phyloP scores from a whole-genome alignment of 805 yeast species.

The Dipodascus geniculatus region DNA sequence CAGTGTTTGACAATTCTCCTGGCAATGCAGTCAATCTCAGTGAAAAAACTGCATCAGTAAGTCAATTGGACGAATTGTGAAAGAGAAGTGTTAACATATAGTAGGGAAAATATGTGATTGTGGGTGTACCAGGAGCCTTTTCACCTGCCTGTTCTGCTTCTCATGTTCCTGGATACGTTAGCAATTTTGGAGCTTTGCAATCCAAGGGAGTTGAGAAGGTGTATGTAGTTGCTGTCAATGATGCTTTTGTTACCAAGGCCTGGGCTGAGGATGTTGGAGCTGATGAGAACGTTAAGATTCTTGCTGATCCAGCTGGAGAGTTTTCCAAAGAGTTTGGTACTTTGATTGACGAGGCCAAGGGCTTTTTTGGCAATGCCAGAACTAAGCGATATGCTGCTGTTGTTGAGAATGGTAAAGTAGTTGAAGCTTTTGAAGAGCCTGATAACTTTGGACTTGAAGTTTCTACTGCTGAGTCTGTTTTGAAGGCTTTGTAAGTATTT shows the following conservation, averaged over 20 bases:
- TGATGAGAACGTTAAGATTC: constrained; percentile 34
- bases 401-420: constrained; percentile 64
- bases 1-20: constrained; percentile 51
- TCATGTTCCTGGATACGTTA: constrained; percentile 66
- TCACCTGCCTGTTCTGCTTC: constrained; percentile 66
- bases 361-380: constrained; percentile 63
- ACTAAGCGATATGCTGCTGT: constrained; percentile 65
- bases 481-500: neutral
- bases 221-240: constrained; percentile 71
- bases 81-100: neutral
- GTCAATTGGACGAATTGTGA: neutral
- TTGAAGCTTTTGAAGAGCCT: constrained; percentile 61
- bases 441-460: constrained; percentile 57
- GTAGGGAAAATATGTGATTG: constrained; percentile 40
- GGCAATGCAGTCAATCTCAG: constrained; percentile 49
- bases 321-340: constrained; percentile 56
- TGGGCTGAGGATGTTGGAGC: constrained; percentile 43
- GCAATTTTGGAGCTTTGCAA: constrained; percentile 38
- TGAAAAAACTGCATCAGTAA: constrained; percentile 25
- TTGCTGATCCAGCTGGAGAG: constrained; percentile 74
- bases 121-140: constrained; percentile 68
- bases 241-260: constrained; percentile 72
- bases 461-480: neutral
- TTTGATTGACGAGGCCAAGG: constrained; percentile 58
- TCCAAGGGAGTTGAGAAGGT: constrained; percentile 55